Evolutionary conservation across 768 basidiomycete species (phyloP), one percentile per base, ranked within the genome.

Genomic region (Rhodosporidiobolus sp.): DNA sequence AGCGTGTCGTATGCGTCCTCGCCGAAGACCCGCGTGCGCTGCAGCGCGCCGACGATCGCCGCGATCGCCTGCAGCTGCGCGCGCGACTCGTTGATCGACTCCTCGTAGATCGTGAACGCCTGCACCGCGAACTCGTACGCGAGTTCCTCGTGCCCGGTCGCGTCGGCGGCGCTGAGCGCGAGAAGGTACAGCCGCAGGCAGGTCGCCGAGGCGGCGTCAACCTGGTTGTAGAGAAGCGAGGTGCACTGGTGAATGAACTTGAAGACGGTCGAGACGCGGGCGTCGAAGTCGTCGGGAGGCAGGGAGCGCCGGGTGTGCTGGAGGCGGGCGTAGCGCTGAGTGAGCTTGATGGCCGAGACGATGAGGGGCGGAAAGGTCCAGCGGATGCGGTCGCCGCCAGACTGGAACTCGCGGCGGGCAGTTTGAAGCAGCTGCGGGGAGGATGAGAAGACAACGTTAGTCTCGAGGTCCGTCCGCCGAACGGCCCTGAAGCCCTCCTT

Each of bases 51-150:
- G 70, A 98, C 96, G 77, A 99, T 90, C 28, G 94, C 86, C 11
- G 93, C 92, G 79, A 99, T 97, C n/a, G 95, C 94, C 79, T 95
- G 92, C 16, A 99, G 83, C 81, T 99, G 96, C 9, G 93, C 93
- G 7, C 95, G 87, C 46, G 90, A 92, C 79, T 99, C 96, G 56
- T 91, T 94, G 61, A 99, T 98, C 77, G 87, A 89, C 81, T 99
- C 96, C 80, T 99, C 96, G 82, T 99, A 98, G 20, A 98, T 93
- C 35, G 89, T 93, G 81, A 99, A 97, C 0, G 94, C 78, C 80
- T 97, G 94, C 22, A 98, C 96, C 78, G 94, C 97, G 77, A 98
- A 88, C 80, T 99, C 95, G 80, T 99, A 99, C 24, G 92, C 88
- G 70, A 98, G 87, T 80, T 98, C 94, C 81, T 96, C 94, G 76